Conservation (phyloP, 2,329 filamentous ascomycete genomes). For the Drechmeria coniospora region DNA sequence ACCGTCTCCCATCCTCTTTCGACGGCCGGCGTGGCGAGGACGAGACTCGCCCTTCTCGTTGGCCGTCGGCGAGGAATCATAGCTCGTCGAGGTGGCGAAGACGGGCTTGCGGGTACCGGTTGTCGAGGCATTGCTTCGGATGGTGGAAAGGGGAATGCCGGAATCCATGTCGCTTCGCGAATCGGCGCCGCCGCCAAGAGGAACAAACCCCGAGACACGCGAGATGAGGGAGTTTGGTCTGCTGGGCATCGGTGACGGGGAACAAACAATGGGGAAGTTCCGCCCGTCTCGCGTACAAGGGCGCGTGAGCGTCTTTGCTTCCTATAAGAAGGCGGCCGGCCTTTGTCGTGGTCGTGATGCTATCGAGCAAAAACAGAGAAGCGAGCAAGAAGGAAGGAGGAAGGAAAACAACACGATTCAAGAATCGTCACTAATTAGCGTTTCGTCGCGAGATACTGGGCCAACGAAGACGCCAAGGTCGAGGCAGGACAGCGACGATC, state of each 20-base stretch:
- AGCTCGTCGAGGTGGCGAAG: constrained; percentile 16
- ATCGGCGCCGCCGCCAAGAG: constrained; percentile 20
- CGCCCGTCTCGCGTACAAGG: background rate
- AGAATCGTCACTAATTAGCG: background rate
- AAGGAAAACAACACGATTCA: too few species aligned
- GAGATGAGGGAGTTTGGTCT: constrained; percentile 8
- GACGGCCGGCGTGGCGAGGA: constrained; percentile 24
- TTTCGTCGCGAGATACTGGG: background rate
- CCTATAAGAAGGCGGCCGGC: background rate
- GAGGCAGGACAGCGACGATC: background rate
- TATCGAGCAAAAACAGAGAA: too few species aligned
- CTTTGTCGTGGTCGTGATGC: too few species aligned
- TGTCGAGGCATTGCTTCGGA: constrained; percentile 38
- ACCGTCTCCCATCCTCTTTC: constrained; percentile 28
- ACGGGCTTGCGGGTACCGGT: constrained; percentile 35
- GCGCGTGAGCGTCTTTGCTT: background rate
- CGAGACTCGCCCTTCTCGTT: constrained; percentile 31
- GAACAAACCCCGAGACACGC: constrained; percentile 24
- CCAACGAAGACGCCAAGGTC: background rate
- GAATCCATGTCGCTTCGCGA: constrained; percentile 18
- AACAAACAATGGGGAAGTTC: background rate
- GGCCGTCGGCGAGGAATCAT: constrained; percentile 17
- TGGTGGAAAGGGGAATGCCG: constrained; percentile 39
- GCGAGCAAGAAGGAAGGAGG: too few species aligned
- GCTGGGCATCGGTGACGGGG: constrained; percentile 8